Base-by-base conservation (phyloP, 2,329 filamentous ascomycete genomes). In the Stachybotrys elegans region DNA sequence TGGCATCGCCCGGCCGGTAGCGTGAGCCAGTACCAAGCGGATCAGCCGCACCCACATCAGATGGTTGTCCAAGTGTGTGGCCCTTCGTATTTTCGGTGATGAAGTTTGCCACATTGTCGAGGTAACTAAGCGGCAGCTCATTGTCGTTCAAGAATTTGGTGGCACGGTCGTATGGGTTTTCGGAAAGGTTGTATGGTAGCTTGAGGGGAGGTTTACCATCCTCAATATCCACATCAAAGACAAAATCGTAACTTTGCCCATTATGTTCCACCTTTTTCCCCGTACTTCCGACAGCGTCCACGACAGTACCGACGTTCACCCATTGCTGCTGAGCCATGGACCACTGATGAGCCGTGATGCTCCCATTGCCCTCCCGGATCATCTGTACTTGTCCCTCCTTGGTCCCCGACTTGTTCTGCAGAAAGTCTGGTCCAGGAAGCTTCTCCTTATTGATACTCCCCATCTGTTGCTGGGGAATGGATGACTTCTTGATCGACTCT, bases 301-400 rank as follows among this genome's bases (percentile, higher is more conserved):
- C 93, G 1, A 98, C 91, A 0, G 90, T 95, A n/a, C 93, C 93
- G 8, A 97, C 86, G 49, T 85, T 86, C 45, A 89, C 73, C 91
- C 91, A 96, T 60, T 90, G 75, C 42, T 81, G 75, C 49, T 84
- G 75, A 51, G 71, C 66, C 51, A 68, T 67, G 12, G 91, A 94
- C 92, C 92, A 97, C 48, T 88, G 83, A 60, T 97, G 88, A 8
- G 91, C 90, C 5, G 86, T 89, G 22, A 96, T 76, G 42, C 81
- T 88, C 37, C 89, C 89, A 57, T 95, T 84, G 7, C 78, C 70
- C 61, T 95, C 86, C 47, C 79, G 81, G 56, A 96, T 92, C 81
- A 95, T 94, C 57, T 94, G 85, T 5, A 95, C 86, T 60, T 98
- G 92, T 1, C 93, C 93, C 51, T 98, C 93, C 65, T 95, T 95